These are phyloP conservation scores for Umbellularia californica DNA, from an alignment of 164 flowering plant genomes.

Conservation along the genomic window DNA sequence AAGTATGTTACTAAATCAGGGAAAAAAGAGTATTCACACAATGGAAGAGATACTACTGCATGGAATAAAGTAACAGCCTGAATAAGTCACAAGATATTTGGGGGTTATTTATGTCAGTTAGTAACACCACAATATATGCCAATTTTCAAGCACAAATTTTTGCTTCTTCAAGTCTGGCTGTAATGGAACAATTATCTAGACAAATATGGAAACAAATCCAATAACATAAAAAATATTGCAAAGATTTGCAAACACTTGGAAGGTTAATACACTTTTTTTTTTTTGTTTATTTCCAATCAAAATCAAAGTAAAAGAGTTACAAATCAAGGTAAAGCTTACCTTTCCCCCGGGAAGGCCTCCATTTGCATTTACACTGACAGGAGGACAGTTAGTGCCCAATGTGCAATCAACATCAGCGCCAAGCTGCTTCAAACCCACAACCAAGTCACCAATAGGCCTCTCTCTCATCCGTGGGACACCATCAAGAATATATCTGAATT, in stretches of 20 bases:
- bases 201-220: too few relatives aligned
- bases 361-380: slow-evolving; percentile 75
- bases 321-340: slow-evolving; percentile 32
- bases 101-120: too few relatives aligned
- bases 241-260: too few relatives aligned
- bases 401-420: slow-evolving; percentile 92
- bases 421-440: slow-evolving; percentile 91
- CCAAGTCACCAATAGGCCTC: slow-evolving; percentile 95
- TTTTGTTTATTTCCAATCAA: not conserved
- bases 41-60: too few relatives aligned
- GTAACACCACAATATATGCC: too few relatives aligned
- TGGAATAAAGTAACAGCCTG: too few relatives aligned
- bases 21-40: not conserved
- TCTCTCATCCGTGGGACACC: slow-evolving; percentile 99
- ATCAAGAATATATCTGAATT: slow-evolving; percentile 83
- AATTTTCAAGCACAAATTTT: too few relatives aligned
- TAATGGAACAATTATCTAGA: too few relatives aligned
- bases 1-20: not conserved
- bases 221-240: too few relatives aligned
- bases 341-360: slow-evolving; percentile 99
- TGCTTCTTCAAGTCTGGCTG: too few relatives aligned
- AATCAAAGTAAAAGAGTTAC: not conserved
- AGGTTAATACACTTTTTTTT: not conserved
- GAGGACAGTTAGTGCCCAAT: slow-evolving; percentile 90
- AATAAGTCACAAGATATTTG: too few relatives aligned